Percentiles rank a stretch among this genome's conserved stretches.
Evolutionary conservation across 2,329 filamentous ascomycete species (phyloP).

Genomic region (Scorias spongiosa): DNA sequence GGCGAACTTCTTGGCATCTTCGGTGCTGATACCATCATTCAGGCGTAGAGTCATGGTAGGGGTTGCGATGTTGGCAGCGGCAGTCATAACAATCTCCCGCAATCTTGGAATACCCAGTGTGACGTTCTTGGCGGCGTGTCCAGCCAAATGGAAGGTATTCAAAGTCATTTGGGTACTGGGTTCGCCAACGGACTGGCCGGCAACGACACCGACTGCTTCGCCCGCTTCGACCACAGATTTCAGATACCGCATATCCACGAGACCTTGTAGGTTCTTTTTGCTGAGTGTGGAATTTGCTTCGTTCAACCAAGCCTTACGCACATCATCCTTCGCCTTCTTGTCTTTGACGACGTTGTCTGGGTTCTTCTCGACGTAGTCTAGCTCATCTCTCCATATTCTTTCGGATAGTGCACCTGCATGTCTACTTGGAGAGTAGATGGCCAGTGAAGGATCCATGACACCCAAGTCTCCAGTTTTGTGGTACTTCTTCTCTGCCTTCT

Average conservation of each 20-base stretch:
- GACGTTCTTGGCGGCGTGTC: slow-evolving; percentile 96
- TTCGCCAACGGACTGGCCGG: slow-evolving; percentile 90
- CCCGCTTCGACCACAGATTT: slow-evolving; percentile 85
- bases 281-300: slow-evolving; percentile 22
- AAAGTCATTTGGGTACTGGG: slow-evolving; percentile 98
- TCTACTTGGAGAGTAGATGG: slow-evolving; percentile 58
- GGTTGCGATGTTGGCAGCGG: slow-evolving; percentile 74
- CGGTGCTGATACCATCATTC: slow-evolving; percentile 52
- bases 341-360: slow-evolving; percentile 43
- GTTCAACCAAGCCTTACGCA: slow-evolving; percentile 5
- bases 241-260: slow-evolving; percentile 86
- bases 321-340: slow-evolving; percentile 39
- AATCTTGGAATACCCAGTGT: slow-evolving; percentile 95
- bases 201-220: slow-evolving; percentile 92
- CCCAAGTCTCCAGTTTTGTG: slow-evolving; percentile 55
- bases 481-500: slow-evolving; percentile 60
- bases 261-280: slow-evolving; percentile 64
- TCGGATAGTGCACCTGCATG: slow-evolving; percentile 81
- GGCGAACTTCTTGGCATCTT: slow-evolving; percentile 63
- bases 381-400: slow-evolving; percentile 58
- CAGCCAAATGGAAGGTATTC: slow-evolving; percentile 98
- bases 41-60: slow-evolving; percentile 77
- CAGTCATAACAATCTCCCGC: slow-evolving; percentile 96
- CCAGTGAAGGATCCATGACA: slow-evolving; percentile 59
- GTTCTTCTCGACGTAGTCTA: slow-evolving; percentile 65